Evolutionary conservation across 176 grass and related monocot species (phyloP).

Genomic region (Triticum turgidum): DNA sequence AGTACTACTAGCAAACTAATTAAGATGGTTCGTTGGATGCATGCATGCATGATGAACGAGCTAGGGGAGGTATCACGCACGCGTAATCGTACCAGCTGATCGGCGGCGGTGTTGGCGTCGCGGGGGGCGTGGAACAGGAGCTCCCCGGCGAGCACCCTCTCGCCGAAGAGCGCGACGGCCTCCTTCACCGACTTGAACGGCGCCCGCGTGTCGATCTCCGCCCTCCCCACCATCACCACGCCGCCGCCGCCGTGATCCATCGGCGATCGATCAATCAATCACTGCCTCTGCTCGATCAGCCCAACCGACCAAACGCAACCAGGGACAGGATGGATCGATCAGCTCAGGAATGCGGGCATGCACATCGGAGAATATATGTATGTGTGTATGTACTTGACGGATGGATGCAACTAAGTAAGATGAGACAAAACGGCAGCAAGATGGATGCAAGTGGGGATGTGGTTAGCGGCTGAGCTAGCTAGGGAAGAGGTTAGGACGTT

Average conservation of each 20-base stretch:
- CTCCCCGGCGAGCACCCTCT: constrained; percentile 73
- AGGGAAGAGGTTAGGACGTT: background rate
- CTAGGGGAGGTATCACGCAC: too few species aligned
- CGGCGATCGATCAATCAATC: background rate
- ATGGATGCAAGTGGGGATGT: constrained; percentile 42
- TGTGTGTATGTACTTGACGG: background rate
- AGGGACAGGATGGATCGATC: background rate
- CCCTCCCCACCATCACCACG: constrained; percentile 39
- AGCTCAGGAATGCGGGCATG: background rate
- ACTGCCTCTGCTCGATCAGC: background rate
- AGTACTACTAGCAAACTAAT: too few species aligned
- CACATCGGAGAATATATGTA: background rate
- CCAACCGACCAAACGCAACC: background rate
- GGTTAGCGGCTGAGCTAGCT: constrained; percentile 8
- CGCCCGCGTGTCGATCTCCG: constrained; percentile 82
- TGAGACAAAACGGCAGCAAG: background rate
- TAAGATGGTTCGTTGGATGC: too few species aligned
- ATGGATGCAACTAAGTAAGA: background rate
- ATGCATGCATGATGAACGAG: too few species aligned
- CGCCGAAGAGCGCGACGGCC: constrained; percentile 85
- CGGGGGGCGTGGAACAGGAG: constrained; percentile 28
- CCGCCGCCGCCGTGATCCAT: background rate
- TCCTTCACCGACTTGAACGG: constrained; percentile 94
- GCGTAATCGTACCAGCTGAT: background rate
- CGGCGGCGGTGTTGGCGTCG: background rate